Evolutionary conservation across 768 basidiomycete genomes (phyloP), one percentile per base, ranked within the genome.

Genomic region (Omphalotus guepiniiformis): DNA sequence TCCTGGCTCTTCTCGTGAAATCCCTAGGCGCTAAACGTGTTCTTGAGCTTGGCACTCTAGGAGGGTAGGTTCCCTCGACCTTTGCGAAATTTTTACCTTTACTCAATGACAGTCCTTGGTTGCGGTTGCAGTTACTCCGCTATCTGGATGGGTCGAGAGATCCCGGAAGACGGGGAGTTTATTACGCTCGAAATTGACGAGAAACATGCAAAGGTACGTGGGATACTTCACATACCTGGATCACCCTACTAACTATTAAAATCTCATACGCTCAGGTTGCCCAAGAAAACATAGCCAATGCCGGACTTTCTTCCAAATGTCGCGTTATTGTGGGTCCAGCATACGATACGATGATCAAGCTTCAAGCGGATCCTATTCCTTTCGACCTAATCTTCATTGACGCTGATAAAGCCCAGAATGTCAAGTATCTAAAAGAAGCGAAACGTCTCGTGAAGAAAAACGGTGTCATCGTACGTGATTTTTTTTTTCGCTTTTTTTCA

Each of bases 341-440:
- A 0, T 63, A 65, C 2, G 74, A 80, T 4, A 71, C 75, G 0
- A 65, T 87, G 32, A 64, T 61, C 16, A 68, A 63, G 36, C 62
- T 86, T 21, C 63, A 71, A 4, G 61, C 80, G 4, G 70, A 72
- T 7, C n/a, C n/a, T n/a, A 61, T 64, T 4, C 74, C 72, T 0
- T 86, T 83, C 59, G 84, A 86, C 60, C 61, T 88, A n/a, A 71
- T 72, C 2, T 88, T 87, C 69, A 83, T 86, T 53, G 85, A 87
- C 62, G 85, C 83, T 7, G 82, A 86, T 66, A 86, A 86, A 58
- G 59, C 64, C 3, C 69, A 67, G 32, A 81, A 80, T 51, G 45
- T 68, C 19, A 65, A 67, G 3, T 85, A 86, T 57, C 82, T 81
- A 63, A 63, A 58, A 1, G 74, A 85, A 51, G 77, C 76, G 0